phyloP scores from a whole-genome alignment of 2,329 filamentous ascomycete species.

The Calonectria hawksworthii region DNA sequence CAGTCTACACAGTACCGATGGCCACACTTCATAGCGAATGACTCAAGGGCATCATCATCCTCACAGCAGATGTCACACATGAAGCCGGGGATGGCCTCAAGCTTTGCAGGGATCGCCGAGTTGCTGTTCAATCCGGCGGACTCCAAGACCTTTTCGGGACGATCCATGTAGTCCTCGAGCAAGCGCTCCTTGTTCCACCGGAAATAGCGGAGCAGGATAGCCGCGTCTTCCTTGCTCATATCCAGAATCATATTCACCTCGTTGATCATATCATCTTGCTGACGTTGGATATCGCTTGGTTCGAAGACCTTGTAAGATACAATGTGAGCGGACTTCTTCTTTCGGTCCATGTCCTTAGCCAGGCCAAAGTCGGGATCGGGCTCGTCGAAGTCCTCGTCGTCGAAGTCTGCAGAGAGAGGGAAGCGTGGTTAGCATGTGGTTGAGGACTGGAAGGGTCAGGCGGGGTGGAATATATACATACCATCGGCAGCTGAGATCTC shows the following conservation, averaged over 20 bases:
- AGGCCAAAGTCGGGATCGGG: conserved; percentile 69
- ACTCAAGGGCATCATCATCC: conserved; percentile 81
- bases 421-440: conserved; percentile 30
- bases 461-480: conserved; percentile 44
- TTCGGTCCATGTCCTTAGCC: conserved; percentile 76
- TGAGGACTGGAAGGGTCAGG: conserved; percentile 14
- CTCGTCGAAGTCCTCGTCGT: conserved; percentile 69
- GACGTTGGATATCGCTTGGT: conserved; percentile 84
- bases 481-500: conserved; percentile 69
- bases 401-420: conserved; percentile 62
- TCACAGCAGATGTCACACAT: conserved; percentile 97
- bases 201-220: conserved; percentile 89
- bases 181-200: conserved; percentile 97
- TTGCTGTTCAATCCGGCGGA: conserved; percentile 83
- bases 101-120: conserved; percentile 72
- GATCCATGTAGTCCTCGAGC: conserved; percentile 97
- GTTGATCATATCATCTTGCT: conserved; percentile 88
- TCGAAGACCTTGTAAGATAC: conserved; percentile 87
- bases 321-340: conserved; percentile 82
- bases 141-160: conserved; percentile 82
- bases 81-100: conserved; percentile 82
- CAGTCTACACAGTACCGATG: conserved; percentile 95
- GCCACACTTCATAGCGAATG: conserved; percentile 94
- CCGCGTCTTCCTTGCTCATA: conserved; percentile 88
- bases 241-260: conserved; percentile 94